Base-by-base conservation (phyloP, 116 monocot species). In the Trichopus zeylanicus region DNA sequence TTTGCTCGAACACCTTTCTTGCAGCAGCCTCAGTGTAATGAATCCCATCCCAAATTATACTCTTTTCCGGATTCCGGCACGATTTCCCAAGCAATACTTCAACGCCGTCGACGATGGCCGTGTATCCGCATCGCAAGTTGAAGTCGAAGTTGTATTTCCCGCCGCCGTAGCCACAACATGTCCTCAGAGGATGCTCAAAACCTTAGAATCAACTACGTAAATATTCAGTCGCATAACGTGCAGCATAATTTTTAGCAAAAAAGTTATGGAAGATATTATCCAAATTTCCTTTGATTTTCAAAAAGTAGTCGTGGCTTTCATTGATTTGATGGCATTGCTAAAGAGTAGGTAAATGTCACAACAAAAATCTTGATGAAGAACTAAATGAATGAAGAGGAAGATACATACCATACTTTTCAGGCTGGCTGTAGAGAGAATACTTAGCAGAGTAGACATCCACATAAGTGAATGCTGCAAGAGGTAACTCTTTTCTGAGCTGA, bases 111-210 rank as follows among this genome's bases (percentile, higher is more conserved):
- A 73, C 66, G 8, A 6, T 27, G 16, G 22, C 39, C 11, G 3
- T 64, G 19, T 58, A 8, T 9, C 80, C 80, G 46, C 85, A 85
- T 26, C 59, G 31, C 24, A 49, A 29, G 8, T 28, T 48, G 2
- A 6, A 6, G 32, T 71, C 46, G 68, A 26, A 85, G 60, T 85
- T 80, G 74, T 77, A 85, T 48, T 46, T 62, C 22, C 74, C 71
- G 26, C 65, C 62, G 18, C 85, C 85, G 27, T 74, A 53, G 0
- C 86, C 86, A 31, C 86, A 86, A 28, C 86, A 86, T 12, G 75
- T 55, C 15, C 28, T 51, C 12, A 87, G 53, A 1, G 87, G 82
- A 3, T 75, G 26, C 31, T 75, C 72, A 59, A 87, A 87, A 6
- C 87, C 87, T 82, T n/a, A n/a, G n/a, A n/a, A n/a, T n/a, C n/a